These are phyloP conservation scores for Exophiala xenobiotica DNA, from an alignment of 2,329 filamentous ascomycete species.

Conservation along the genomic window DNA sequence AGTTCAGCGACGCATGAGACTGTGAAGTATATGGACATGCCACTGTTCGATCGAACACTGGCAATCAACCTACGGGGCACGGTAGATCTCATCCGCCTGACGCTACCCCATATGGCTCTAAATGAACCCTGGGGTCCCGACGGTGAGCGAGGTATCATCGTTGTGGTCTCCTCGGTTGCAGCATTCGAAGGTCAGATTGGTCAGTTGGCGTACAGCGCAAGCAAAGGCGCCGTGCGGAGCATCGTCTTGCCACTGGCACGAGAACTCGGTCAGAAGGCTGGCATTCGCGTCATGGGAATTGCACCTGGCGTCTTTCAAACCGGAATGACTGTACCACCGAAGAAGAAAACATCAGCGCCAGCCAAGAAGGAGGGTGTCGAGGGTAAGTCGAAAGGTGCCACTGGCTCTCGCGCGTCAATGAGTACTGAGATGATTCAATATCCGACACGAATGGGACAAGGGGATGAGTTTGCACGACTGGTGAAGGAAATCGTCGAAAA, in stretches of 20 bases:
- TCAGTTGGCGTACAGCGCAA: slow-evolving; percentile 32
- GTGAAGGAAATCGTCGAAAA: slow-evolving; percentile 32
- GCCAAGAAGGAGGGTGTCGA: slow-evolving; percentile 15
- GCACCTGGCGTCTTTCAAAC: slow-evolving; percentile 32
- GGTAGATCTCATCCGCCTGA: slow-evolving; percentile 31
- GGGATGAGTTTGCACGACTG: slow-evolving; percentile 31
- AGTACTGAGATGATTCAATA: slow-evolving; percentile 31
- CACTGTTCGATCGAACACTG: slow-evolving; percentile 60
- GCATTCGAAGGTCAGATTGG: slow-evolving; percentile 32
- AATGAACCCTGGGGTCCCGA: slow-evolving; percentile 27
- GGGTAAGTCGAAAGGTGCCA: slow-evolving; percentile 10
- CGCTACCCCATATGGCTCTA: slow-evolving; percentile 28
- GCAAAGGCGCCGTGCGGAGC: slow-evolving; percentile 31
- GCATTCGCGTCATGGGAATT: slow-evolving; percentile 30
- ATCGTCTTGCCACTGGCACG: slow-evolving; percentile 31
- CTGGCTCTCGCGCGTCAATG: slow-evolving; percentile 14
- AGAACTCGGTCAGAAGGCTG: slow-evolving; percentile 30
- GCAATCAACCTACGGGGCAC: slow-evolving; percentile 35
- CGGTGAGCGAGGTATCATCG: slow-evolving; percentile 29
- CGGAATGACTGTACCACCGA: slow-evolving; percentile 26
- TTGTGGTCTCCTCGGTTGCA: slow-evolving; percentile 30
- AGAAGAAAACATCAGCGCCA: slow-evolving; percentile 8
- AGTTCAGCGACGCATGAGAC: slow-evolving; percentile 18
- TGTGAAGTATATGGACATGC: slow-evolving; percentile 48
- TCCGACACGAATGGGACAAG: slow-evolving; percentile 29